Evolutionary conservation across 768 basidiomycete genomes (phyloP), one percentile per base, ranked within the genome.

Genomic region (Lepiota brunneoincarnata): DNA sequence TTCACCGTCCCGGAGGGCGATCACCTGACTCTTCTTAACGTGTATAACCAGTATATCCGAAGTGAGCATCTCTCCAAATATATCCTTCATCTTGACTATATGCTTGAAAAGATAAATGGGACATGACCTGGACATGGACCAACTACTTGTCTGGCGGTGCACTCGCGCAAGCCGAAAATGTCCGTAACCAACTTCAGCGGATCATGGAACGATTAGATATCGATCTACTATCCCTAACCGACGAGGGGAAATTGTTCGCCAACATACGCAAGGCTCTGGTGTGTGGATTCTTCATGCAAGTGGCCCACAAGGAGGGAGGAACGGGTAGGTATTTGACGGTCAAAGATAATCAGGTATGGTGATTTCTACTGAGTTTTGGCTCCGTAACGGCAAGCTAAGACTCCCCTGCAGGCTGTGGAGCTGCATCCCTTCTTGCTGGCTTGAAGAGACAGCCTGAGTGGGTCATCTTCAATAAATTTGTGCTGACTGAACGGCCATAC

Each of bases 261-360:
- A 87, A 86, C 60, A 86, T 98, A 51, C 82, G 93, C 23, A 86
- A 86, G 69, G 88, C 89, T 0, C 76, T 98, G 18, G 88, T 91
- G 4, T 89, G 87, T 61, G 97, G 95, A 1, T 99, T 91, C 79
- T 99, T 98, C 73, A 98, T 97, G 96, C 96, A 98, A 66, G 84
- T 93, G 11, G 97, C 95, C 6, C 93, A 97, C 69, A 91, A 91
- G 68, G 93, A 95, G 65, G 91, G 92, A 2, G 91, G 92, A 66
- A 94, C 92, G 69, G 83, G 86, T 2, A 81, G 78, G 50, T 98
- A 99, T 65, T 57, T 87, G 58, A 99, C 95, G 0, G 86, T 97
- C 55, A 98, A 98, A 72, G 96, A 99, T 67, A 90, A 95, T 60
- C 95, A 97, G 75, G 90, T 83, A 58, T 21, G 17, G 80, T 15